Evolutionary conservation across 257 asterid genomes (phyloP), one percentile per base, ranked within the genome.

Genomic region (Rauvolfia tetraphylla): DNA sequence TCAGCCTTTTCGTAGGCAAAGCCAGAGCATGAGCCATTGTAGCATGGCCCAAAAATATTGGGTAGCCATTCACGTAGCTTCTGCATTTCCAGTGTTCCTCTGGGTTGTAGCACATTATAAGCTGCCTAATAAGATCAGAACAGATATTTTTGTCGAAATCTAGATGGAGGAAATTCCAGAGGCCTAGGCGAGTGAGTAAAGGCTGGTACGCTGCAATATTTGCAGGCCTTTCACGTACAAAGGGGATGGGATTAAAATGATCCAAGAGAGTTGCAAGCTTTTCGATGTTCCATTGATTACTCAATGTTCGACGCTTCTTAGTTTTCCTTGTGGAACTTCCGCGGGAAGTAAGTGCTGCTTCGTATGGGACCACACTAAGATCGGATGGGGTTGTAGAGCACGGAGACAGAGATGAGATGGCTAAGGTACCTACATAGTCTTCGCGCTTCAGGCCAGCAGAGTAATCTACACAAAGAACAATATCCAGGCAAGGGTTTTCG

Each of bases 151-250:
- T 48, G 33, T 46, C 57, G 61, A 79, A 79, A 46, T 75, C 66
- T 11, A 79, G 49, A 67, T 79, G 61, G 4, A 79, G 65, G 39
- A 74, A 79, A 34, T 68, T 61, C 83, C 83, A 79, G 20, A 79
- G 38, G 18, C 83, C 83, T 51, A 79, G 22, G 15, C 42, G 25
- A 17, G 25, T 18, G 3, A 74, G 75, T 69, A 79, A 68, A 68
- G 6, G 14, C 23, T 68, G 11, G 36, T 74, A 71, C 7, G 14
- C 8, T 1, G 70, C 25, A 33, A 79, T 23, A 27, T 67, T 34
- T 17, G 57, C 27, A 67, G 70, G 38, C 62, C 18, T 48, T 20
- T 39, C 17, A 13, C 78, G 70, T 51, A 66, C 36, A 79, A 73
- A 79, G 5, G 82, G 82, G 2, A 79, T 68, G 9, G 79, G 75